These are phyloP conservation scores for Przewalskia tangutica DNA, from an alignment of 257 asterid species.

Conservation along the genomic window DNA sequence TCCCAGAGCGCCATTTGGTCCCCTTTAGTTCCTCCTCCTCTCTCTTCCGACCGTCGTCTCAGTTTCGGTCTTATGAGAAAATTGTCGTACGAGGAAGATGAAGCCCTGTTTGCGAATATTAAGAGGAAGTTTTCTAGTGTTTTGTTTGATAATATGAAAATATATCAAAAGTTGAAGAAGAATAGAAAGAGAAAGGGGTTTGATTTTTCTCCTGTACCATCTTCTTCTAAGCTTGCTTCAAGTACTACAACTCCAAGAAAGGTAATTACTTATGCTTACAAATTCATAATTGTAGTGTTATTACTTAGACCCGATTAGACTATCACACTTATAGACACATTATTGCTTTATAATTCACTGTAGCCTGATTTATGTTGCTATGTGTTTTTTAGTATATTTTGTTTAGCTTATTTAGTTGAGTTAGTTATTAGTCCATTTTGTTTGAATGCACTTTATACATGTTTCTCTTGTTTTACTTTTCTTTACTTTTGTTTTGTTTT, in stretches of 20 bases:
- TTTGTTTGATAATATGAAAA: slow-evolving; percentile 22
- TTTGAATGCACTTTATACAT: too few species aligned
- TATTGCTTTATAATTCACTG: too few species aligned
- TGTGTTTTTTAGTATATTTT: too few species aligned
- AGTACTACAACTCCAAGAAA: slow-evolving; percentile 35
- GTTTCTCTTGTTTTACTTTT: too few species aligned
- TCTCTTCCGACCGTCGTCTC: neutral
- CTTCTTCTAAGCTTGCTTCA: slow-evolving; percentile 22
- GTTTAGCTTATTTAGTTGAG: too few species aligned
- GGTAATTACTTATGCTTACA: too few species aligned
- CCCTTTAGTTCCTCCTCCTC: slow-evolving; percentile 43
- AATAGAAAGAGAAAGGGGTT: slow-evolving; percentile 15
- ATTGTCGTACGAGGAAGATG: slow-evolving; percentile 22
- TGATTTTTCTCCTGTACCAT: slow-evolving; percentile 28
- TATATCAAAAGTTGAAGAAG: slow-evolving; percentile 34
- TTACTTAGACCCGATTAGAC: too few species aligned
- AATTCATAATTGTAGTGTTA: too few species aligned
- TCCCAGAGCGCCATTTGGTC: slow-evolving; percentile 93
- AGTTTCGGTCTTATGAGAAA: slow-evolving; percentile 21
- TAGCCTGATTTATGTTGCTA: too few species aligned
- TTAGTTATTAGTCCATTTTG: too few species aligned
- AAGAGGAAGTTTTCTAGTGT: slow-evolving; percentile 43
- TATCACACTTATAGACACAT: too few species aligned
- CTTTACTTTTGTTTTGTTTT: too few species aligned
- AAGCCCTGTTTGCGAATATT: slow-evolving; percentile 2